Conservation (phyloP, 495 filamentous ascomycete species). For the Parmelia sp. region DNA sequence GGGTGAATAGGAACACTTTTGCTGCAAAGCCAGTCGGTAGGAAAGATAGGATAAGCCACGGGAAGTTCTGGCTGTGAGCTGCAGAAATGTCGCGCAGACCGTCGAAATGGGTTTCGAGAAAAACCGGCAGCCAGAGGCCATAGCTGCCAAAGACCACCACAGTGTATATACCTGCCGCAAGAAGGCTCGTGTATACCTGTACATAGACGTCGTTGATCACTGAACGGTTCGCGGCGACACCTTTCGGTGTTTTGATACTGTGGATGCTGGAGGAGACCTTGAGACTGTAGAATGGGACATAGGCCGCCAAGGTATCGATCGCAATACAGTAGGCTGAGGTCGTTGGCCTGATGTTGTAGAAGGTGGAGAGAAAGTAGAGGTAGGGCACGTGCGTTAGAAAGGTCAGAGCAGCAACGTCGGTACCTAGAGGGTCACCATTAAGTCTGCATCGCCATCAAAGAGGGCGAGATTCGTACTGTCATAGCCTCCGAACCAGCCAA, state of each 20-base stretch:
- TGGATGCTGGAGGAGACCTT: slow-evolving; percentile 59
- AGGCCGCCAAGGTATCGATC: slow-evolving; percentile 60
- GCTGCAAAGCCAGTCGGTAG: slow-evolving; percentile 63
- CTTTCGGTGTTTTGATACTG: slow-evolving; percentile 40
- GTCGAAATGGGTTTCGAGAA: slow-evolving; percentile 63
- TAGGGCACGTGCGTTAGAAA: slow-evolving; percentile 65
- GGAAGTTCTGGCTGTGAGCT: slow-evolving; percentile 48
- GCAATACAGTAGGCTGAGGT: slow-evolving; percentile 51
- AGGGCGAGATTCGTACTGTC: slow-evolving; percentile 49
- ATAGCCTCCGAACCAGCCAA: slow-evolving; percentile 64
- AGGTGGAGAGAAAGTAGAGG: slow-evolving; percentile 61
- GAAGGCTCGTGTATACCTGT: slow-evolving; percentile 54
- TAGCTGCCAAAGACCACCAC: slow-evolving; percentile 58
- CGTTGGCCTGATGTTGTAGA: slow-evolving; percentile 59
- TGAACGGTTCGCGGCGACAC: slow-evolving; percentile 53
- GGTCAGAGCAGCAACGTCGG: slow-evolving; percentile 62
- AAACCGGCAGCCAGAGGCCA: slow-evolving; percentile 57
- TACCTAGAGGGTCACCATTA: slow-evolving; percentile 38
- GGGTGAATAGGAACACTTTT: slow-evolving; percentile 68
- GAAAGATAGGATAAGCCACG: slow-evolving; percentile 45
- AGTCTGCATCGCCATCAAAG: not conserved
- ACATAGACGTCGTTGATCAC: slow-evolving; percentile 62
- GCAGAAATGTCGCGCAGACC: slow-evolving; percentile 56
- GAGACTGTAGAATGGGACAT: slow-evolving; percentile 64
- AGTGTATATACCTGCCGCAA: slow-evolving; percentile 63